A percentile compares a stretch with the other conserved stretches of the same genome.
phyloP scores from a whole-genome alignment of 2,329 filamentous ascomycete species.

The Erysiphe neolycopersici region DNA sequence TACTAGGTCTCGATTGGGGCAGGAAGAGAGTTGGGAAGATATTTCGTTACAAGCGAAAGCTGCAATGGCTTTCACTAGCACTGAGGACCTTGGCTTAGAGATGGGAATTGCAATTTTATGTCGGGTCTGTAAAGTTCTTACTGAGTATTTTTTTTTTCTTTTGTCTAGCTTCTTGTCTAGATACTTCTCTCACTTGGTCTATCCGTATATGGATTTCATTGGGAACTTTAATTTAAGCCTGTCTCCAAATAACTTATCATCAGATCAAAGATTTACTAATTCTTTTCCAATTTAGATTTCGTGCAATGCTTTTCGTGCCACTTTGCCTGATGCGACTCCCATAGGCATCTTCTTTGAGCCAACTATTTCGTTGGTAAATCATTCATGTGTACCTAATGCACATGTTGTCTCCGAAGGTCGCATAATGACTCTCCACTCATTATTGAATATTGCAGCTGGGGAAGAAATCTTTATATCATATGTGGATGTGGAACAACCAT shows the following conservation, averaged over 20 bases:
- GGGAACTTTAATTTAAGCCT: too few relatives aligned
- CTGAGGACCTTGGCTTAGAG: conserved; percentile 14
- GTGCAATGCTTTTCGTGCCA: conserved; percentile 33
- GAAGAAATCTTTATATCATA: conserved; percentile 36
- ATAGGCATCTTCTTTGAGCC: conserved; percentile 29
- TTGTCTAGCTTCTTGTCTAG: neutral
- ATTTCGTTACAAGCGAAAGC: conserved; percentile 23
- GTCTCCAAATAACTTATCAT: too few relatives aligned
- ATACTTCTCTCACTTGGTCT: neutral
- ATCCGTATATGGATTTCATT: too few relatives aligned
- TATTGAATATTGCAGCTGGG: conserved; percentile 20
- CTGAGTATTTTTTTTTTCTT: neutral
- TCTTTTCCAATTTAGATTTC: conserved; percentile 19
- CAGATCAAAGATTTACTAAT: neutral
- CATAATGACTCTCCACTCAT: conserved; percentile 23
- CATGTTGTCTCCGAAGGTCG: conserved; percentile 27
- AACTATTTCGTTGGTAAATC: conserved; percentile 25
- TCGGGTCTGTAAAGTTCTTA: conserved; percentile 18
- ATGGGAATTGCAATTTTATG: conserved; percentile 23
- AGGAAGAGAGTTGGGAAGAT: conserved; percentile 15
- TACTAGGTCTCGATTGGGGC: conserved; percentile 13
- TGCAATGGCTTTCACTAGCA: conserved; percentile 21
- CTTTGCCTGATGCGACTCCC: conserved; percentile 24
- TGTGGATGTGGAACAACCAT: conserved; percentile 19
- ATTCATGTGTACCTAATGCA: conserved; percentile 34